Evolutionary conservation across 176 grass and related monocot species (phyloP).

Genomic region (Urochloa ruziziensis): DNA sequence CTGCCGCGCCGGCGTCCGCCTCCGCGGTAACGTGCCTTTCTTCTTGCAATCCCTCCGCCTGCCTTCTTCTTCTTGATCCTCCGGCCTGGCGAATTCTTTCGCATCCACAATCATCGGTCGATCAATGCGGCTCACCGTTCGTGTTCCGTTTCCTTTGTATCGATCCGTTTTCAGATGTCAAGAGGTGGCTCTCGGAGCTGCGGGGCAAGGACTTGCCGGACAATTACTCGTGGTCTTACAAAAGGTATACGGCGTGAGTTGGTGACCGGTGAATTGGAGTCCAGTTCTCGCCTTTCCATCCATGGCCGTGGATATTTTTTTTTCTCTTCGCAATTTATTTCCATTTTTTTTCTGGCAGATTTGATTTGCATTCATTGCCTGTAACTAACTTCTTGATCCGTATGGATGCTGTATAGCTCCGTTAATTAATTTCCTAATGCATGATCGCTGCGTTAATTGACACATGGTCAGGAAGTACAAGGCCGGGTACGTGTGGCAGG

Average conservation of each 20-base stretch:
- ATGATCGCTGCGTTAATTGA: no score
- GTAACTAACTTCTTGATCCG: not conserved
- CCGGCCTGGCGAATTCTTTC: not conserved
- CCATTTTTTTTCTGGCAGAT: not conserved
- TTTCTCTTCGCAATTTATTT: not conserved
- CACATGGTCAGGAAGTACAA: constrained; percentile 65
- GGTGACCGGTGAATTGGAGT: no score
- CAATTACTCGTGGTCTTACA: constrained; percentile 69
- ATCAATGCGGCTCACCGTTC: not conserved
- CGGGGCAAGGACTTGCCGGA: constrained; percentile 61
- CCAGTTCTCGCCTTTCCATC: not conserved
- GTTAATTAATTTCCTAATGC: no score
- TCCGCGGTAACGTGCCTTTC: constrained; percentile 42
- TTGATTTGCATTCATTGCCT: not conserved
- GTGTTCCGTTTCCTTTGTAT: not conserved
- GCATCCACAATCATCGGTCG: not conserved
- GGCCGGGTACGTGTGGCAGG: constrained; percentile 56
- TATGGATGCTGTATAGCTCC: not conserved
- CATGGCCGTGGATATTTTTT: not conserved
- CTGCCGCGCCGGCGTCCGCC: constrained; percentile 51
- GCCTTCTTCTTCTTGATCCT: not conserved
- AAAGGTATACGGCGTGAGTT: constrained; percentile 27
- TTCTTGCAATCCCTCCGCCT: fast-evolving
- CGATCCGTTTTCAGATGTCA: constrained; percentile 46
- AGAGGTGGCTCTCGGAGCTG: constrained; percentile 74